Conservation (phyloP, 1,139 yeast genomes). For the Meyerozyma carpophila region DNA sequence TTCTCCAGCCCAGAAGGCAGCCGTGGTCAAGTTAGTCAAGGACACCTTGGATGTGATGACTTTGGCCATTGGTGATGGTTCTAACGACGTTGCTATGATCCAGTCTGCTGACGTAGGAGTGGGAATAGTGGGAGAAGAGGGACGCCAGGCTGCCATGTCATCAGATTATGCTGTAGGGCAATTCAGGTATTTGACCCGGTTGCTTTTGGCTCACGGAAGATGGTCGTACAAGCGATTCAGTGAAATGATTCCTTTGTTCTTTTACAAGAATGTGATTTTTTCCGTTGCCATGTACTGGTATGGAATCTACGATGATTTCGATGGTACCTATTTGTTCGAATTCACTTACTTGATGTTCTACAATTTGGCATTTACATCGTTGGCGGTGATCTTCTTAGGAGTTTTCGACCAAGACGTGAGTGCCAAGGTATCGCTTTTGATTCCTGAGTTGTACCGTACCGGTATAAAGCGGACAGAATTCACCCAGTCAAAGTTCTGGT, state of each 20-base stretch:
- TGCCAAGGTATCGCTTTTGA: conserved; percentile 60
- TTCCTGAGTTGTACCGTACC: conserved; percentile 83
- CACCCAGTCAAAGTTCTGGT: conserved; percentile 73
- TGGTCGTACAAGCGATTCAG: conserved; percentile 92
- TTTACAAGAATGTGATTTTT: conserved; percentile 87
- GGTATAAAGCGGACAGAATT: conserved; percentile 85
- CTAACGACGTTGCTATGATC: conserved; percentile 98
- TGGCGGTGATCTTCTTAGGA: conserved; percentile 89
- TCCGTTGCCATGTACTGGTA: conserved; percentile 90
- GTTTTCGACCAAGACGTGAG: conserved; percentile 90
- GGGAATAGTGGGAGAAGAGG: conserved; percentile 98
- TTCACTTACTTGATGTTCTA: conserved; percentile 89
- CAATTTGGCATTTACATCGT: conserved; percentile 89
- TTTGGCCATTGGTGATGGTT: conserved; percentile 95
- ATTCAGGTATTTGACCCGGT: conserved; percentile 74
- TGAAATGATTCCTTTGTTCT: conserved; percentile 92
- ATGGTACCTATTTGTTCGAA: conserved; percentile 88
- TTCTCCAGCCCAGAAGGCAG: conserved; percentile 95
- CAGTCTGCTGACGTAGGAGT: conserved; percentile 98
- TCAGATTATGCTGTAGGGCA: conserved; percentile 97
- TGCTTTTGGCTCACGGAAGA: conserved; percentile 87
- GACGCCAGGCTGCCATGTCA: conserved; percentile 96
- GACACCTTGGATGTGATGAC: conserved; percentile 80
- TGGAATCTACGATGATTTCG: conserved; percentile 79
- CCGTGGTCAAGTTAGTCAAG: conserved; percentile 82